Evolutionary conservation across 768 basidiomycete species (phyloP), one percentile per base, ranked within the genome.

Genomic region (Gelatoporia subvermispora): DNA sequence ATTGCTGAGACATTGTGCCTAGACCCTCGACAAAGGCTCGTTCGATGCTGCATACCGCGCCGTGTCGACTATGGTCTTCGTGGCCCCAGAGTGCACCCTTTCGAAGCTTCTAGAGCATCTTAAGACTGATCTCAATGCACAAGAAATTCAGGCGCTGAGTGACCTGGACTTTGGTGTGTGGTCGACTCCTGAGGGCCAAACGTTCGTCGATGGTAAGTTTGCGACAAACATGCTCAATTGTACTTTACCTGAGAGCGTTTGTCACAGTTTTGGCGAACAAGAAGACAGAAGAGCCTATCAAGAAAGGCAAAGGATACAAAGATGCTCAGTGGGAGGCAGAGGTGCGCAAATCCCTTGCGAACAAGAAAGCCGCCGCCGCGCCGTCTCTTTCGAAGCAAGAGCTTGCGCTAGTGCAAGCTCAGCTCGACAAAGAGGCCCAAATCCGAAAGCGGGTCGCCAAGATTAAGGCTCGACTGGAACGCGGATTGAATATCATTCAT

Each of bases 321-420:
- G 87, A 95, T 13, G 86, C 90, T 16, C 85, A 90, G 60, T 99
- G 95, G 95, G 96, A 99, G 52, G 86, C 84, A 22, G 94, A 99
- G 51, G 72, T 95, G n/a, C 81, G 93, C 9, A 84, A 88, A 56
- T 81, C 85, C 0, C 72, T 97, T 1, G 88, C 89, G 5, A 79
- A 69, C 47, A 97, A 97, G 71, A 76, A 79, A 9, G 66, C 74
- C 1, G 60, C 66, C 1, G 57, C 72, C 1, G 47, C 57, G 15
- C 69, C 67, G 5, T 71, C 72, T 1, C 65, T 97, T 16, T 89
- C 88, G 1, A 97, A 93, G 62, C 84, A 87, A 50, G 91, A 96
- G 50, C 82, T 87, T 51, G 84, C 81, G 0, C 75, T 91, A n/a
- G 79, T 98, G 11, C 77, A 85, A 43, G 82, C 82, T 3, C 95